A percentile compares a stretch with the other conserved stretches of the same genome.
These are phyloP conservation scores for Thuja plicata DNA, from an alignment of 83 land plant species.

Conservation along the genomic window DNA sequence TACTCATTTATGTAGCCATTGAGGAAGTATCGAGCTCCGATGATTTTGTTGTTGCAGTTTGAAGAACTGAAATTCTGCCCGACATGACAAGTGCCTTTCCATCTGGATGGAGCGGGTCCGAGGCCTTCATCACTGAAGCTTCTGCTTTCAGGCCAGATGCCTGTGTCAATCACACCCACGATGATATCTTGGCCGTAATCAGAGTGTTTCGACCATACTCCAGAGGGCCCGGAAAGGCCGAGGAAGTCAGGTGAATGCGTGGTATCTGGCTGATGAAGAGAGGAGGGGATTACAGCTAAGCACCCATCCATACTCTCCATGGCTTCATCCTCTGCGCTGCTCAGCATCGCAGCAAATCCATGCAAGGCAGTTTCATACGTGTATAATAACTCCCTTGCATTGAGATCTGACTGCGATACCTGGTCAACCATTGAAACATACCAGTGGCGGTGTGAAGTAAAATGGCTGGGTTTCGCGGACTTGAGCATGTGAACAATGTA, in stretches of 20 bases:
- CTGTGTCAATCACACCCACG: not conserved
- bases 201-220: not conserved
- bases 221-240: slow-evolving; percentile 19
- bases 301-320: slow-evolving; percentile 34
- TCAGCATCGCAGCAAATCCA: slow-evolving; percentile 70
- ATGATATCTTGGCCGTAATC: not conserved
- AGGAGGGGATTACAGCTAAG: slow-evolving; percentile 18
- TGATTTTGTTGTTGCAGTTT: slow-evolving; percentile 36
- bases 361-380: slow-evolving; percentile 54
- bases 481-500: slow-evolving; percentile 48
- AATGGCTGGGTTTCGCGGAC: slow-evolving; percentile 9
- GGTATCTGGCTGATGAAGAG: slow-evolving; percentile 41
- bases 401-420: slow-evolving; percentile 4
- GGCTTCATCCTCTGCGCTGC: slow-evolving; percentile 29
- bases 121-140: slow-evolving; percentile 34
- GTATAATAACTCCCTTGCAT: slow-evolving; percentile 31
- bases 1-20: no score
- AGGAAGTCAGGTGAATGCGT: slow-evolving; percentile 49
- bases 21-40: slow-evolving; percentile 31
- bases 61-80: slow-evolving; percentile 24
- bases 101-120: no score
- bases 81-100: slow-evolving; percentile 26
- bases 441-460: slow-evolving; percentile 53
- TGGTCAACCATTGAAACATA: slow-evolving; percentile 48
- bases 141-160: slow-evolving; percentile 51